Base-by-base conservation (phyloP, 345 rosid species). In the Arabis hirsuta region DNA sequence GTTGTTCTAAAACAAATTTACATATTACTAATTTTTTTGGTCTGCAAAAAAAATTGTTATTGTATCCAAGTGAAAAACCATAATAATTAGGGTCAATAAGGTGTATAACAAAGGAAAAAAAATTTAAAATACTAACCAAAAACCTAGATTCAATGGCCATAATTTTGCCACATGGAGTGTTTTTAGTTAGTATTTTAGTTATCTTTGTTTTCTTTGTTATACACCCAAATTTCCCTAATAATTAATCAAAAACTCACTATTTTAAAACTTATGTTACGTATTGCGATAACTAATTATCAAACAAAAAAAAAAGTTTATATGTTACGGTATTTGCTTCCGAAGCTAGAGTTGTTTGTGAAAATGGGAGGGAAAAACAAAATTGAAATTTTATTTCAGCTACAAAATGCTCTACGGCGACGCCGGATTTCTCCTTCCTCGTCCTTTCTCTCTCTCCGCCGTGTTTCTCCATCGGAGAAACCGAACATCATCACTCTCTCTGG, bases 361-460 rank as follows among this genome's bases (percentile, higher is more conserved):
- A 76, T 77, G 61, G 71, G 47, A 61, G 81, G 29, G 76, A 82
- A 54, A 50, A 61, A 46, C 79, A 73, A 74, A 69, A 54, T 42
- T 22, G 60, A 46, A 51, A 59, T 66, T 24, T 51, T 76, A 42
- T 24, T 55, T 26, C 67, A 63, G 56, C 51, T 67, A 44, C 36
- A 27, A 8, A 76, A 24, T 43, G 34, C 38, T 65, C 72, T 65
- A 20, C 55, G 71, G 51, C 57, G 36, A 9, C 34, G 65, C 61
- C 73, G 46, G 22, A 16, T 22, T 31, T 54, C 78, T 41, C 27
- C 32, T 56, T 45, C 43, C 11, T 31, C 73, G 1, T 67, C 71
- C 11, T 10, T n/a, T 50, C 8, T 34, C 16, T 12, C 50, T 71
- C 44, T 46, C 24, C 67, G 61, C 63, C 36, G 38, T 55, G 24